Evolutionary conservation across 2,329 filamentous ascomycete species (phyloP), one percentile per base, ranked within the genome.

Genomic region (Beauveria bassiana): DNA sequence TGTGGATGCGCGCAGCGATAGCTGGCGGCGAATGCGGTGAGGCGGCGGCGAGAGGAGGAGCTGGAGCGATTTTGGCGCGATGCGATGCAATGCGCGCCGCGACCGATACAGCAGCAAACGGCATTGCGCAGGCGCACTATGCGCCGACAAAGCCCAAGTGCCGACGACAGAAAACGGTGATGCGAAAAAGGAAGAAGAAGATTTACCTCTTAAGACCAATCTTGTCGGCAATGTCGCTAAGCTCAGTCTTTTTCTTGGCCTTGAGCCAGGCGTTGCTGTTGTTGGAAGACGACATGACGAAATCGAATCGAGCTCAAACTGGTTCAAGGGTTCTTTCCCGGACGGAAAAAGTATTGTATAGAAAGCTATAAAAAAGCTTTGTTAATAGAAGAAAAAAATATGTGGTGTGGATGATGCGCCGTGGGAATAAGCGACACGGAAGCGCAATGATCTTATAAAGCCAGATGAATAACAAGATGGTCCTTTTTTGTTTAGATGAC

Each of bases 191-290:
- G 40, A 53, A 54, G 40, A 43, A 59, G 40, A 54, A 18, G 47
- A 83, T 86, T 70, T 85, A 96, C 91, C 89, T 83, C 71, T 84
- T 81, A 60, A 93, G 78, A 62, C 88, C 88, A 64, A 89, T 82
- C 52, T 81, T 77, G 66, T 90, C 84, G 63, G 91, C 90, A 64
- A 96, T 80, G 65, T 90, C 87, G 68, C 85, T 74, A 61, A 96
- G 83, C 66, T 93, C 90, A 68, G 81, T 81, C 81, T 96, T 96
- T 79, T 89, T 88, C 82, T 95, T 89, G 73, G 83, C 82, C 74
- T 87, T 84, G 72, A 96, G 81, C 85, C 89, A 96, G 68, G 86
- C 84, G 71, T 88, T 85, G 68, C 72, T 82, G 65, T 65, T 61
- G 40, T 68, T 66, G 62, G 68, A 70, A 50, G 67, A 67, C 66